A percentile compares a stretch with the other conserved stretches of the same genome.
Evolutionary conservation across 2,329 filamentous ascomycete species (phyloP).

Genomic region (Daldinia sp.): DNA sequence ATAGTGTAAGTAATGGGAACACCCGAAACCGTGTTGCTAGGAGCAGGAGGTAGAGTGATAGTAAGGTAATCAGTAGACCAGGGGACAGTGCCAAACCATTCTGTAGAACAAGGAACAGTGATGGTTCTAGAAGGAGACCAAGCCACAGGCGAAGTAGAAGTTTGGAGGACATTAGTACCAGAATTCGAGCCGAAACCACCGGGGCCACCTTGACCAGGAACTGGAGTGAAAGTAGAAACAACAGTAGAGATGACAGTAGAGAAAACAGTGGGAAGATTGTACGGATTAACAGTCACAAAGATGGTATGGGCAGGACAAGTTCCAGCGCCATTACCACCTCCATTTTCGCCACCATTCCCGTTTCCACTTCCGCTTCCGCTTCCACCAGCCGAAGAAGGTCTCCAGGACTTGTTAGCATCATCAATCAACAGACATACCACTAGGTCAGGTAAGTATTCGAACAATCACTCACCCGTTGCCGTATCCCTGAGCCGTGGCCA

Average conservation of each 20-base stretch:
- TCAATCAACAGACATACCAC: not conserved
- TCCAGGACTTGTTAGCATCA: constrained; percentile 15
- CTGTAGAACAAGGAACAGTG: constrained; percentile 32
- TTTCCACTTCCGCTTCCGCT: constrained; percentile 14
- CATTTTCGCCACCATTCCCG: constrained; percentile 20
- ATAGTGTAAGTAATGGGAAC: constrained; percentile 41
- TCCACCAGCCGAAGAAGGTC: constrained; percentile 16
- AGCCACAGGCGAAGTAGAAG: constrained; percentile 30
- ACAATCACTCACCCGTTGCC: constrained; percentile 39
- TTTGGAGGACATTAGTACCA: constrained; percentile 28
- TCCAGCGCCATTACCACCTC: constrained; percentile 34
- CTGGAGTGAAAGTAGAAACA: constrained; percentile 37
- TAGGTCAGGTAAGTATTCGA: constrained; percentile 17
- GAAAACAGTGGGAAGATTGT: constrained; percentile 42
- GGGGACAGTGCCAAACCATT: constrained; percentile 29
- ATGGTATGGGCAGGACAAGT: constrained; percentile 57
- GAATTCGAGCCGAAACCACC: constrained; percentile 31
- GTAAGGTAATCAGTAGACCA: constrained; percentile 45
- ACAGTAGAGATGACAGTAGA: constrained; percentile 48
- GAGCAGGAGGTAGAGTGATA: constrained; percentile 38
- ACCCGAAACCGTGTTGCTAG: constrained; percentile 33
- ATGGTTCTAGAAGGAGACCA: constrained; percentile 38
- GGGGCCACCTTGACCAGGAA: constrained; percentile 25
- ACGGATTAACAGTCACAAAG: constrained; percentile 57
- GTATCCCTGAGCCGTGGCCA: constrained; percentile 41